A percentile compares a stretch with the other conserved stretches of the same genome.
phyloP scores from a whole-genome alignment of 805 yeast genomes.

The Saccharomycopsis fermentans region DNA sequence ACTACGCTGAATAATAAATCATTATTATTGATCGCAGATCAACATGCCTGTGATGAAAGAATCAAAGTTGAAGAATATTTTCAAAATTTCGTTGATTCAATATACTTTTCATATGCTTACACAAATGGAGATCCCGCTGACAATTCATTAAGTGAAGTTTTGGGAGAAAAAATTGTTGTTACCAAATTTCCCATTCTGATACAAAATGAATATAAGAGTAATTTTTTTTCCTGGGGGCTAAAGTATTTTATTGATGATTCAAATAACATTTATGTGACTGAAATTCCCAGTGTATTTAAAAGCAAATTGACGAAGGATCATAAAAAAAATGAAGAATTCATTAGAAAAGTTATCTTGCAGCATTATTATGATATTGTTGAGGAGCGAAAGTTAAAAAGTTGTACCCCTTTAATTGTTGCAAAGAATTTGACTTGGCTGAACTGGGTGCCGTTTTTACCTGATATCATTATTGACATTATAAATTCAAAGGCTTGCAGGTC shows the following conservation, averaged over 20 bases:
- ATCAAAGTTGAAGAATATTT: slow-evolving; percentile 45
- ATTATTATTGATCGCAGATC: slow-evolving; percentile 47
- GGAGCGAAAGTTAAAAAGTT: neutral
- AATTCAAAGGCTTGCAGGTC: slow-evolving; percentile 58
- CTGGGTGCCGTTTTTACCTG: slow-evolving; percentile 37
- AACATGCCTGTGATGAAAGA: slow-evolving; percentile 82
- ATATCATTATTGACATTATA: slow-evolving; percentile 37
- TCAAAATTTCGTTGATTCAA: slow-evolving; percentile 26
- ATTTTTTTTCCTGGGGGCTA: slow-evolving; percentile 39
- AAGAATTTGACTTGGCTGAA: slow-evolving; percentile 30
- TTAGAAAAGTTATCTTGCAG: slow-evolving; percentile 33
- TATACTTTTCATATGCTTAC: neutral
- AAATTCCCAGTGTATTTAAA: slow-evolving; percentile 35
- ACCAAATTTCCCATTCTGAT: slow-evolving; percentile 25
- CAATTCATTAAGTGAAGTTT: neutral
- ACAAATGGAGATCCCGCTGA: neutral
- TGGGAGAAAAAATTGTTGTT: slow-evolving; percentile 14
- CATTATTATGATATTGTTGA: slow-evolving; percentile 28
- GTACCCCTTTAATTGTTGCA: neutral
- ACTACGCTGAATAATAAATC: slow-evolving; percentile 8
- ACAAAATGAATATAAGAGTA: slow-evolving; percentile 21
- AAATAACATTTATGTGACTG: slow-evolving; percentile 26
- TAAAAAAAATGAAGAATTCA: slow-evolving; percentile 16
- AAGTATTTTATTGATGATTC: slow-evolving; percentile 16
- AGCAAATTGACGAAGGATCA: slow-evolving; percentile 25